phyloP scores from a whole-genome alignment of 2,329 filamentous ascomycete species.

The Rhinocladiella similis region DNA sequence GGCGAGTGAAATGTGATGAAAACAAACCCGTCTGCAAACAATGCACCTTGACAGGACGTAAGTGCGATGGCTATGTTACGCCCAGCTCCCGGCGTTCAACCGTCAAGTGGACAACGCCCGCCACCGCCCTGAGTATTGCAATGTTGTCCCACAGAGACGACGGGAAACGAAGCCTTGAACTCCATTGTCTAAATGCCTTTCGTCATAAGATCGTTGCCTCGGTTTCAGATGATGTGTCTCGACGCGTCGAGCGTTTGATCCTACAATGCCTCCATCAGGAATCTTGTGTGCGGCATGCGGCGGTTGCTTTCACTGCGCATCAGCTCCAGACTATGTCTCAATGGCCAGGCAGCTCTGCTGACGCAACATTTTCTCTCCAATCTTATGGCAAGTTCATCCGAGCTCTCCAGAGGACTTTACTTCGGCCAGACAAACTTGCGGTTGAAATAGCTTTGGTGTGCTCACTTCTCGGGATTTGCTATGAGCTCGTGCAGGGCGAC shows the following conservation, averaged over 20 bases:
- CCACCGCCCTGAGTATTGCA: background rate
- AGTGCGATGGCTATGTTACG: conserved; percentile 38
- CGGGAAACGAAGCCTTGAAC: background rate
- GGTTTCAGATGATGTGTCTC: background rate
- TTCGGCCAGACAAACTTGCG: background rate
- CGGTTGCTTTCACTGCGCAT: background rate
- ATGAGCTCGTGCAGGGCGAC: conserved; percentile 1
- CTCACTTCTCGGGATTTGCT: background rate
- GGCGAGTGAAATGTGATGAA: conserved; percentile 30
- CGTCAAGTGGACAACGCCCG: conserved; percentile 1
- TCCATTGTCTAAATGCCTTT: conserved; percentile 4
- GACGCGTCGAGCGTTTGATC: conserved; percentile 1
- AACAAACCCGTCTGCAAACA: conserved; percentile 34
- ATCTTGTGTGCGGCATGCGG: conserved; percentile 2
- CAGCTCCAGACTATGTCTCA: background rate
- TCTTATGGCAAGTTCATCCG: background rate
- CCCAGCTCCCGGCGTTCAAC: background rate
- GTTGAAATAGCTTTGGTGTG: conserved; percentile 1
- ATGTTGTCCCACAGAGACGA: background rate
- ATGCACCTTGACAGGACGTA: conserved; percentile 36
- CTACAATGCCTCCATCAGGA: conserved; percentile 2
- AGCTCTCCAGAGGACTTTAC: conserved; percentile 1
- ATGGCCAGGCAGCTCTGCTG: conserved; percentile 1
- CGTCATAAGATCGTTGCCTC: background rate
- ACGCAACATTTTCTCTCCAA: background rate